Conservation (phyloP, 805 yeast genomes). For the Suhomyces sp. region DNA sequence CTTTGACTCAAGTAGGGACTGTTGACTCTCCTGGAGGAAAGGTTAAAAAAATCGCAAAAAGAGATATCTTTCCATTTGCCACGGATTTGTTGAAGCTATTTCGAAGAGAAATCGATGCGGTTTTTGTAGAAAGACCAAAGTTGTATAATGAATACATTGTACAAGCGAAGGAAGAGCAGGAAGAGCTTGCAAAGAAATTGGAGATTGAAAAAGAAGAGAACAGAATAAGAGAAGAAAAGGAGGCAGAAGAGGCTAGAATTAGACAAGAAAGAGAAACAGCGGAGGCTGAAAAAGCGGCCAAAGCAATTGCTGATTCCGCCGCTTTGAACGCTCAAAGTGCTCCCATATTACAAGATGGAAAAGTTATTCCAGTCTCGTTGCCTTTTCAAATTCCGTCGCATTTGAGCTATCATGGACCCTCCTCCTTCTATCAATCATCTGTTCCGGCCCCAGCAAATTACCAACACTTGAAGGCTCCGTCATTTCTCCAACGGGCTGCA, state of each 20-base stretch:
- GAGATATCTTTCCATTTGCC: slow-evolving; percentile 42
- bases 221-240: neutral
- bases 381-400: no score
- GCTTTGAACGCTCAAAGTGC: no score
- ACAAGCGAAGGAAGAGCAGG: slow-evolving; percentile 1
- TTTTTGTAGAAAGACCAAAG: slow-evolving; percentile 30
- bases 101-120: slow-evolving; percentile 30
- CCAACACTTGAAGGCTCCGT: no score
- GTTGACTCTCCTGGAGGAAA: slow-evolving; percentile 29
- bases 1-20: slow-evolving; percentile 1
- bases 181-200: neutral
- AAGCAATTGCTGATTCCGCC: no score
- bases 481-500: no score
- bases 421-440: no score
- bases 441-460: no score
- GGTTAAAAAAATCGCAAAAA: slow-evolving; percentile 38
- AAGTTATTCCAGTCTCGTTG: no score
- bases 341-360: no score
- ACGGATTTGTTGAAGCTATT: slow-evolving; percentile 31
- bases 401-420: no score
- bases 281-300: neutral
- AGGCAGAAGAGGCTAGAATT: neutral
- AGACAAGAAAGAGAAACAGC: neutral
- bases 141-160: slow-evolving; percentile 25
- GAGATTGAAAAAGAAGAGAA: slow-evolving; percentile 1